phyloP scores from a whole-genome alignment of 78 protist species.

The Dictyostelium citrinum region DNA sequence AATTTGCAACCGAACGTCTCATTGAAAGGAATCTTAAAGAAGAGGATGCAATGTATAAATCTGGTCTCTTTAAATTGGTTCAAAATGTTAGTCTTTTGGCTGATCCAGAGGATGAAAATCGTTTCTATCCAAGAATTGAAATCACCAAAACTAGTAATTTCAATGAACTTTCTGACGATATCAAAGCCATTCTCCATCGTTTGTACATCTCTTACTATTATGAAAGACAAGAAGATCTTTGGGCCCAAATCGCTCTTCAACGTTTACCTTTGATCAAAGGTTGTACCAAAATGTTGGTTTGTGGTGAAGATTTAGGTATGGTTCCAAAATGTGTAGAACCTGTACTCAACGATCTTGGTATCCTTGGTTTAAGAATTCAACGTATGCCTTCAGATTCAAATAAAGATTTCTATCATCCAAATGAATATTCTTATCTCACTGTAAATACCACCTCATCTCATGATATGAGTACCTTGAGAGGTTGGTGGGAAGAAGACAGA shows the following conservation, averaged over 20 bases:
- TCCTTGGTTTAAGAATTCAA: constrained; percentile 76
- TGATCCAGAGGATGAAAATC: constrained; percentile 27
- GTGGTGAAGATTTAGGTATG: constrained; percentile 93
- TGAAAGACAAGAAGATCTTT: constrained; percentile 82
- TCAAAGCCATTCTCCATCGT: constrained; percentile 51
- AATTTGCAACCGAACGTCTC: constrained; percentile 25
- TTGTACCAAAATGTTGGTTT: constrained; percentile 83
- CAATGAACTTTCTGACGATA: constrained; percentile 67
- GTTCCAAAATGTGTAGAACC: constrained; percentile 82
- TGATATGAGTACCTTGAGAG: constrained; percentile 84
- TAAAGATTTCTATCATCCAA: constrained; percentile 66
- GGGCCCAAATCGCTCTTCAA: constrained; percentile 79
- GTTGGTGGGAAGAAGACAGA: constrained; percentile 87
- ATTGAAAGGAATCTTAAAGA: constrained; percentile 22
- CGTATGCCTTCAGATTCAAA: constrained; percentile 77
- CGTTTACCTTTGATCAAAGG: constrained; percentile 73
- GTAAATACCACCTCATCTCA: constrained; percentile 87
- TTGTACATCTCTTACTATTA: constrained; percentile 68
- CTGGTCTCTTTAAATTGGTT: constrained; percentile 69
- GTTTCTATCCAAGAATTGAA: constrained; percentile 76
- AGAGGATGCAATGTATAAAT: constrained; percentile 51
- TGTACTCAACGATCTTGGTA: constrained; percentile 60
- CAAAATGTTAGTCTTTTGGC: constrained; percentile 9
- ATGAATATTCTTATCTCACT: constrained; percentile 63
- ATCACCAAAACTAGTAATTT: constrained; percentile 71